Percentiles rank a stretch among this genome's conserved stretches.
These are phyloP conservation scores for Skeletonema potamos DNA, from an alignment of 108 stramenopile species.

Conservation along the genomic window DNA sequence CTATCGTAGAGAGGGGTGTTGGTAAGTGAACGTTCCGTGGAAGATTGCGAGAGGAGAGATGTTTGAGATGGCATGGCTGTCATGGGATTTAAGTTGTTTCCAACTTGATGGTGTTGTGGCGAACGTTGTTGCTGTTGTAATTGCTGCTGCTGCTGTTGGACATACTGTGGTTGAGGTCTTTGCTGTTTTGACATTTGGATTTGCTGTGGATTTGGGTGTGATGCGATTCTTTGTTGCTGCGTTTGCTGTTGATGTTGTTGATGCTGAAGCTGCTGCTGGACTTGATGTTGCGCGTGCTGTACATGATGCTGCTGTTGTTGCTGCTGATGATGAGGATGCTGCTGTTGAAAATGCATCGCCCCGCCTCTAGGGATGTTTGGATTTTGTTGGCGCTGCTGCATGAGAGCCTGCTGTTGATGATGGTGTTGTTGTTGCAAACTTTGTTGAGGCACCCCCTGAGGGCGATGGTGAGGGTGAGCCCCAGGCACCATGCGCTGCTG, in stretches of 20 bases:
- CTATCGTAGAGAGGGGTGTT: constrained; percentile 58
- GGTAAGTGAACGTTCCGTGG: constrained; percentile 5
- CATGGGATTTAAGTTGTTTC: constrained; percentile 4
- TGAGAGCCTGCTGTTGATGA: constrained; percentile 10
- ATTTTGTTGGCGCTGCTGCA: constrained; percentile 6
- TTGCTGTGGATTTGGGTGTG: constrained; percentile 12
- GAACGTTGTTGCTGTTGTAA: constrained; percentile 12
- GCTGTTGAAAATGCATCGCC: constrained; percentile 6
- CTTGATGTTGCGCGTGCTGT: not conserved
- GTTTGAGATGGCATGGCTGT: constrained; percentile 7
- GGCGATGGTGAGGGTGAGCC: not conserved
- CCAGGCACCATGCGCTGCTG: not conserved
- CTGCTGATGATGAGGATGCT: constrained; percentile 13
- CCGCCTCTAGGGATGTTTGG: constrained; percentile 1
- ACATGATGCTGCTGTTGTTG: constrained; percentile 11
- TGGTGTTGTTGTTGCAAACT: not conserved
- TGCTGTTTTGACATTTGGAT: not conserved
- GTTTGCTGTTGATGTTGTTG: constrained; percentile 16
- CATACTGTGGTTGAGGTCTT: not conserved
- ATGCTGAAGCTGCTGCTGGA: constrained; percentile 9
- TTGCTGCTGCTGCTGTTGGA: constrained; percentile 14
- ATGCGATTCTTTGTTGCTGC: constrained; percentile 10
- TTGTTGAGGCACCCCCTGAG: constrained; percentile 2
- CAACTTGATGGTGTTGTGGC: constrained; percentile 16
- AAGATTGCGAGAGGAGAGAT: constrained; percentile 8